phyloP scores from a whole-genome alignment of 352 stramenopile species.

The Globisporangium spiculum region DNA sequence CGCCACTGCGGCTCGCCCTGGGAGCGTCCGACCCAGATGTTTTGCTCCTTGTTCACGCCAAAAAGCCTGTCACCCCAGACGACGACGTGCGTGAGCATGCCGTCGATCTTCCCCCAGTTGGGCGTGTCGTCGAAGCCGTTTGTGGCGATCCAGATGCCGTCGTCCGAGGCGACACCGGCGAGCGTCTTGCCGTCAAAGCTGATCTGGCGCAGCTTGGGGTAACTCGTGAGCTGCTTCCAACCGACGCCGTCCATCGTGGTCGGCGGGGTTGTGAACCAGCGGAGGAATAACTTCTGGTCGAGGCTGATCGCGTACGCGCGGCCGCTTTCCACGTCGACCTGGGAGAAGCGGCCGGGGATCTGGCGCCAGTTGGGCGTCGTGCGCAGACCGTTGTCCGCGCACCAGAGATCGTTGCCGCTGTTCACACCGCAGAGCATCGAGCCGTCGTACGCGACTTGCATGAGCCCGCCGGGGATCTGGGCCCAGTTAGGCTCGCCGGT shows the following conservation, averaged over 20 bases:
- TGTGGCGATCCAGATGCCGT: conserved; percentile 22
- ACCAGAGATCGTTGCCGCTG: conserved; percentile 14
- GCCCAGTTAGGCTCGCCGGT: conserved; percentile 19
- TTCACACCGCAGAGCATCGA: conserved; percentile 25
- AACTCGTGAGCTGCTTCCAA: conserved; percentile 16
- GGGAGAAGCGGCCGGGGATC: conserved; percentile 14
- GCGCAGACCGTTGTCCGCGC: conserved; percentile 15
- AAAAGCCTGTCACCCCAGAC: conserved; percentile 26
- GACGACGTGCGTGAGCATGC: conserved; percentile 22
- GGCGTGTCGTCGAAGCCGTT: conserved; percentile 16
- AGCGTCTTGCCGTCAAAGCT: conserved; percentile 23
- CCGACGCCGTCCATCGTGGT: neutral
- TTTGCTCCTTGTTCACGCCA: conserved; percentile 19
- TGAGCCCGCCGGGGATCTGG: conserved; percentile 11
- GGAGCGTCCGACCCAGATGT: conserved; percentile 19
- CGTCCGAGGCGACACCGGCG: conserved; percentile 12
- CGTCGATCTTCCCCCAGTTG: conserved; percentile 22
- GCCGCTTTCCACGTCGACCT: conserved; percentile 23
- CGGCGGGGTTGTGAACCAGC: conserved; percentile 18
- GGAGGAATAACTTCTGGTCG: conserved; percentile 9
- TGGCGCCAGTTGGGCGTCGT: conserved; percentile 16
- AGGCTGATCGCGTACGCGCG: conserved; percentile 16
- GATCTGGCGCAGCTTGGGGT: conserved; percentile 19
- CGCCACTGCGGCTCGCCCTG: conserved; percentile 14
- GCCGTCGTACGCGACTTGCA: conserved; percentile 25